Conservation (phyloP, 192 early-diverging fungal species). For the Polychytrium aggregatum region DNA sequence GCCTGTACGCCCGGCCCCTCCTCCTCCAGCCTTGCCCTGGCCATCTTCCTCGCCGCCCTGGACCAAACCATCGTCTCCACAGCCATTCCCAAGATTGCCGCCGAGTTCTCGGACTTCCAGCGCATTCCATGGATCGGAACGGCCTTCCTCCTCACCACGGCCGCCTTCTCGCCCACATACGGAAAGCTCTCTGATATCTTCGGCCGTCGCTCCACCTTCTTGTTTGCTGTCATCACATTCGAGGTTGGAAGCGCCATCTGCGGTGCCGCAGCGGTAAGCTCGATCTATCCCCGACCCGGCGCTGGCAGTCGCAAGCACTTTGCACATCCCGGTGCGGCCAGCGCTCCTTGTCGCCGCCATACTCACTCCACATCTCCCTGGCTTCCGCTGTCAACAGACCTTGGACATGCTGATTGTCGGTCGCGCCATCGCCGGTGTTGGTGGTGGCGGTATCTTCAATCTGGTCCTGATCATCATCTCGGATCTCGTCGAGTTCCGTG, state of each 20-base stretch:
- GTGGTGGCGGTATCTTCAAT: constrained; percentile 66
- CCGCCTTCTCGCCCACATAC: constrained; percentile 58
- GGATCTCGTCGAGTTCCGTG: constrained; percentile 55
- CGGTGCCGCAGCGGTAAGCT: constrained; percentile 64
- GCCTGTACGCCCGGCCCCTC: neutral
- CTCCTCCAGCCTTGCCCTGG: constrained; percentile 36
- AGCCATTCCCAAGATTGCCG: constrained; percentile 54
- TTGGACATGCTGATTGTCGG: constrained; percentile 54
- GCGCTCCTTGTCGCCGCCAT: too few relatives aligned
- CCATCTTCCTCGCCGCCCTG: constrained; percentile 58
- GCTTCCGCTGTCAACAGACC: too few relatives aligned
- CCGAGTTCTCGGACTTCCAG: constrained; percentile 52
- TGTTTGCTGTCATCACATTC: constrained; percentile 62
- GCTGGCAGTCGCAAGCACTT: too few relatives aligned
- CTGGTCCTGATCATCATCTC: constrained; percentile 76
- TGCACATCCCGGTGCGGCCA: too few relatives aligned
- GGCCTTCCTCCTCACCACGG: constrained; percentile 49
- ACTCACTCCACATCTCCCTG: too few relatives aligned
- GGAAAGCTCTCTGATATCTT: constrained; percentile 83
- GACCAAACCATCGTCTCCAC: constrained; percentile 81
- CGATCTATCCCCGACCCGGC: too few relatives aligned
- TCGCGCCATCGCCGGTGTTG: constrained; percentile 64
- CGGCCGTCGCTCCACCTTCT: constrained; percentile 61
- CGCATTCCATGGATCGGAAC: constrained; percentile 73
- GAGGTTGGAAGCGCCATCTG: constrained; percentile 65